Percentiles rank a stretch among this genome's conserved stretches.
Conservation (phyloP, 805 yeast genomes). For the Wickerhamomyces canadensis region DNA sequence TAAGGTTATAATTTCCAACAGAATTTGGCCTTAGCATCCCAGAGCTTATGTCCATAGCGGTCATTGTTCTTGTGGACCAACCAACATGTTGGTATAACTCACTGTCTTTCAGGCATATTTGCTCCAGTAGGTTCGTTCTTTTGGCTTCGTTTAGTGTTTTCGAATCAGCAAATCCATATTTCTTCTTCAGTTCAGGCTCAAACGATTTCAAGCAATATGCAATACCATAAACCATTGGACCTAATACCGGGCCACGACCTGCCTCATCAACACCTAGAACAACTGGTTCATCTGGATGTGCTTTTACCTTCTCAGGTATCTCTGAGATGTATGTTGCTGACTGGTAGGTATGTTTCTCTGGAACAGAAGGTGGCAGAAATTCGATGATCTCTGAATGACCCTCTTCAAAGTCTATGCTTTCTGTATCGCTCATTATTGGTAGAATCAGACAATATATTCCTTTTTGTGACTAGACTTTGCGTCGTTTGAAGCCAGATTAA, state of each 20-base stretch:
- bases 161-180: constrained; percentile 88
- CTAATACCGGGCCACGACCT: constrained; percentile 96
- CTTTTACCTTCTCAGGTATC: constrained; percentile 37
- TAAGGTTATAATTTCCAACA: constrained; percentile 53
- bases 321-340: constrained; percentile 46
- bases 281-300: constrained; percentile 34
- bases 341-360: constrained; percentile 25
- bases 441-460: too few species aligned
- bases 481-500: too few species aligned
- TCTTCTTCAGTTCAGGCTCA: constrained; percentile 38
- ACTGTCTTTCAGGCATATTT: constrained; percentile 42
- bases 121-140: constrained; percentile 55
- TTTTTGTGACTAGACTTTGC: too few species aligned
- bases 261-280: constrained; percentile 95
- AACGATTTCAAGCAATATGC: constrained; percentile 65
- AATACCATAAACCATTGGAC: constrained; percentile 96
- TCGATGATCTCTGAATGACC: neutral
- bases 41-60: constrained; percentile 79
- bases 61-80: constrained; percentile 80
- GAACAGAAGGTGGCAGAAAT: constrained; percentile 33
- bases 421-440: neutral
- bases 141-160: constrained; percentile 73
- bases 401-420: constrained; percentile 1
- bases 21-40: constrained; percentile 77
- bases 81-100: constrained; percentile 61